Evolutionary conservation across 106 monocot species (phyloP), one percentile per base, ranked within the genome.

Genomic region (Platanthera zijinensis): DNA sequence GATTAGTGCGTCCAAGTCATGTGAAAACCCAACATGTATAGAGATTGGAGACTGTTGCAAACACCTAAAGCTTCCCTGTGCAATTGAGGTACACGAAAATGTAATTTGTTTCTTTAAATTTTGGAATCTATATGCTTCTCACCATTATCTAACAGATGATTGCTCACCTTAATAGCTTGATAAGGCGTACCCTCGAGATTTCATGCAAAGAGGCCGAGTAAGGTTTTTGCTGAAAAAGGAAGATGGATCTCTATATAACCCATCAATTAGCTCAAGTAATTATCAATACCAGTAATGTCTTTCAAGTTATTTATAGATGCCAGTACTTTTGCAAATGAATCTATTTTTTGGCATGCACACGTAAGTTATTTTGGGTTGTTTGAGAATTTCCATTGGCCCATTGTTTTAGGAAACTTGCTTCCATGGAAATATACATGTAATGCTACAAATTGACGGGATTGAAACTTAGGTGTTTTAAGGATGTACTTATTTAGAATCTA

Each of bases 121-220:
- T 19, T 28, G 0, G 3, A 21, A 63, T 39, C n/a, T 62, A 13
- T 5, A 8, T 10, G 10, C 28, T 50, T 30, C 57, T 47, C 11
- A 17, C 0, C 75, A 49, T 48, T 56, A 5, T 17, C 56, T 76
- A 45, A 28, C 12, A 52, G 10, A 18, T 62, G 69, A 62, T 14
- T 73, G 25, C 17, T 68, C 19, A 70, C 67, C 10, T 70, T 69
- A 80, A 39, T 72, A 99, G 97, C 21, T 86, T 50, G 96, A 99
- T 69, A 99, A 94, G 84, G 92, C 91, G 51, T 94, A 94, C 52
- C 91, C 94, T 48, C 79, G 97, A 70, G 97, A 92, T 66, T 99
- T 99, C 89, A 86, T 99, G 94, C 91, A 90, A 79, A 82, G 81
- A 30, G 97, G 94, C 15, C 87, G 97, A 68, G 89, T 99, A 51